Base-by-base conservation (phyloP, 768 basidiomycete species). In the Boletus patriciae region DNA sequence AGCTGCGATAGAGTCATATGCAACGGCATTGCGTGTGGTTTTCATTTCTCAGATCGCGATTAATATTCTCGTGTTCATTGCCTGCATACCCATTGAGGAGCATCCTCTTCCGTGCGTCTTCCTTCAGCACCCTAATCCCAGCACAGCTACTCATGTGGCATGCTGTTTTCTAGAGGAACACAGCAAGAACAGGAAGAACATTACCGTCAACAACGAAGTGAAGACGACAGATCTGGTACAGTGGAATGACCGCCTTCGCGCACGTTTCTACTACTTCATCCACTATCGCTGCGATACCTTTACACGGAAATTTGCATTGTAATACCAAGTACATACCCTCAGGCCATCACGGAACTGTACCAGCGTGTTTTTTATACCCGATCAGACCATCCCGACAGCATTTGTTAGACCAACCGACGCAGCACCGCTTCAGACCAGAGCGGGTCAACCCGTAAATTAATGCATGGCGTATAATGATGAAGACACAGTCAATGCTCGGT, bases 21-120 rank as follows among this genome's bases (percentile, higher is more conserved):
- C 84, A 45, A 82, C 84, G 66, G 89, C 92, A 56, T 77, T 94
- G 65, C 85, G 82, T 66, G 84, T 84, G 61, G 90, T 92, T 57
- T 95, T 94, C 77, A 84, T 92, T 56, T 86, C 85, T 66, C 92
- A 93, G 66, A 77, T 80, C 50, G 86, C 79, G 31, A 74, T 88
- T 61, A 87, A 86, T 60, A 61, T 90, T 66, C 66, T 90, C 56
- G 80, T 81, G 40, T 82, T 92, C 68, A 73, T 93, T 57, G 78
- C 82, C 43, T 86, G 83, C 68, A 65, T 92, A 61, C 87, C 88
- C 8, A 90, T 94, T 48, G 82, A 90, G 74, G 90, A 90, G 67
- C 86, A 84, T 66, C 74, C 78, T 33, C 69, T 89, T 66, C 84
- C 88, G 69, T 71, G 54, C 52, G 61, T 58, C 54, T 47, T 61